phyloP scores from a whole-genome alignment of 495 filamentous ascomycete species.

The Penicillium psychrofluorescens region DNA sequence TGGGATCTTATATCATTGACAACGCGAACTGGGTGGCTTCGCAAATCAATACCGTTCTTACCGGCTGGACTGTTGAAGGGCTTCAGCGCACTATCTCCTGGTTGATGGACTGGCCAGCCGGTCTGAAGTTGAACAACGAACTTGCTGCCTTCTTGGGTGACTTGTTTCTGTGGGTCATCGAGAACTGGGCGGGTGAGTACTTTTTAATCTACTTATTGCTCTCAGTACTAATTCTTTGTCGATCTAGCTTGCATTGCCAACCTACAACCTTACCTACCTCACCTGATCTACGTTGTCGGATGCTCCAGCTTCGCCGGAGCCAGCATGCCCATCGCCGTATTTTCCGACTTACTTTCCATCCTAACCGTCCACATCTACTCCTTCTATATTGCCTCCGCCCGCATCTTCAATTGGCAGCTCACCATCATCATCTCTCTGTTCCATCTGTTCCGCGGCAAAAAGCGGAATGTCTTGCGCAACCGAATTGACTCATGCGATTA shows the following conservation, averaged over 20 bases:
- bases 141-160: conserved; percentile 89
- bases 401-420: conserved; percentile 97
- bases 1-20: conserved; percentile 95
- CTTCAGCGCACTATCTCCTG: conserved; percentile 85
- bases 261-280: conserved; percentile 71
- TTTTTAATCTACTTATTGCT: too few relatives aligned
- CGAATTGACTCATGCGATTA: conserved; percentile 99
- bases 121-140: conserved; percentile 93
- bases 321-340: conserved; percentile 92
- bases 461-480: conserved; percentile 92
- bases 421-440: conserved; percentile 94
- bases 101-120: conserved; percentile 98
- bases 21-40: conserved; percentile 80
- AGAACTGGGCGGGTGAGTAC: conserved; percentile 76
- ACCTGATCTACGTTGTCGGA: conserved; percentile 87
- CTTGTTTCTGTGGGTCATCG: conserved; percentile 95
- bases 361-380: conserved; percentile 94
- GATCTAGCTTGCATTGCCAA: conserved; percentile 59
- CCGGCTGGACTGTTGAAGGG: conserved; percentile 79
- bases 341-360: conserved; percentile 88
- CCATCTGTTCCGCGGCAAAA: conserved; percentile 96
- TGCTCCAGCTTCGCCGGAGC: conserved; percentile 93
- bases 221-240: conserved; percentile 1
- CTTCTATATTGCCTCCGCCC: conserved; percentile 92
- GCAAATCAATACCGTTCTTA: conserved; percentile 72